Conservation (phyloP, 768 basidiomycete species). For the Hygrophoropsis aurantiaca region DNA sequence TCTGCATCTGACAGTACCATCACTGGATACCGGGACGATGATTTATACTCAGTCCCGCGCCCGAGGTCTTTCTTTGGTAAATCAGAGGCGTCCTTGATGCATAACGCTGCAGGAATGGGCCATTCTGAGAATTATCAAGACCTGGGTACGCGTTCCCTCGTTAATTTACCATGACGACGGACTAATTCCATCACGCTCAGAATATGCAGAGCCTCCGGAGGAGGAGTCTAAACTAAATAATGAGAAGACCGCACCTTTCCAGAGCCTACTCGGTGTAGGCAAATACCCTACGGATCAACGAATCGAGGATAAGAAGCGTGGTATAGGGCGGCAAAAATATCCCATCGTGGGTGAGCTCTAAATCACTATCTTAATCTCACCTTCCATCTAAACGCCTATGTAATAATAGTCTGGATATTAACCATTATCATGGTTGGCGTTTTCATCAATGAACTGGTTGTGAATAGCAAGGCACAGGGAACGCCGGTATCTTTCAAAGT, state of each 20-base stretch:
- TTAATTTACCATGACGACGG: background rate
- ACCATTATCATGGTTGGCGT: constrained; percentile 68
- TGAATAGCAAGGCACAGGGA: constrained; percentile 75
- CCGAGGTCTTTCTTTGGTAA: constrained; percentile 17
- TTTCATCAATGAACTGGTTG: constrained; percentile 83
- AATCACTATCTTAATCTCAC: background rate
- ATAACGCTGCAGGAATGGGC: constrained; percentile 43
- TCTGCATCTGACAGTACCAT: constrained; percentile 7
- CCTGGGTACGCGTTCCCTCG: constrained; percentile 40
- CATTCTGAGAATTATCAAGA: constrained; percentile 46
- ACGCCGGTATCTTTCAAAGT: constrained; percentile 85
- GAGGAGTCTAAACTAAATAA: constrained; percentile 20
- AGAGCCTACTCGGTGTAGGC: constrained; percentile 43
- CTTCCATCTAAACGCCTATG: constrained; percentile 9
- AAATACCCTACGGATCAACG: constrained; percentile 72
- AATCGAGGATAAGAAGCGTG: constrained; percentile 85
- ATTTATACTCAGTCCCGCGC: constrained; percentile 9
- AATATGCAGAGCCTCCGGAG: constrained; percentile 60
- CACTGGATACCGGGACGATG: constrained; percentile 23
- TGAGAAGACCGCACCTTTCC: constrained; percentile 44
- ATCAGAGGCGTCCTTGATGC: constrained; percentile 41
- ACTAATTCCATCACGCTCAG: constrained; percentile 33
- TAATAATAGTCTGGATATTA: constrained; percentile 59
- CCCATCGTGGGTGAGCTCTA: constrained; percentile 67
- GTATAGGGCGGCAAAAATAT: constrained; percentile 78